These are phyloP conservation scores for Curvularia sp. DNA, from an alignment of 2,329 filamentous ascomycete genomes.

Conservation along the genomic window DNA sequence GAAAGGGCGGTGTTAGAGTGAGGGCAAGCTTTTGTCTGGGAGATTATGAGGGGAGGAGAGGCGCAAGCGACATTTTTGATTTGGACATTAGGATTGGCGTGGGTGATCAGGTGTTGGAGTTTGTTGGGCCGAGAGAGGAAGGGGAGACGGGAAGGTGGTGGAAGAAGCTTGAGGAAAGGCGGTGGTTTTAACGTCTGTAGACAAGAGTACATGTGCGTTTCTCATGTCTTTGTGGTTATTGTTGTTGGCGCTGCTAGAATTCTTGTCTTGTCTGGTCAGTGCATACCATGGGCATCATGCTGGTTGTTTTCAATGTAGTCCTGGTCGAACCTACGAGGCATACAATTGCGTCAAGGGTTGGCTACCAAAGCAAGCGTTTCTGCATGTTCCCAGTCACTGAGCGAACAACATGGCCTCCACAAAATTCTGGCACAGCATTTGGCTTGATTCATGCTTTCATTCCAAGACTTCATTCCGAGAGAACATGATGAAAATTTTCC, in stretches of 20 bases:
- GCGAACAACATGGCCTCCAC: background rate
- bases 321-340: background rate
- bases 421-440: slow-evolving; percentile 11
- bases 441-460: slow-evolving; percentile 41
- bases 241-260: background rate
- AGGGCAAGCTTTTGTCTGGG: slow-evolving; percentile 57
- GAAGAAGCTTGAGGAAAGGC: slow-evolving; percentile 53
- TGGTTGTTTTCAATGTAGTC: background rate
- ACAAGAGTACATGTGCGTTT: background rate
- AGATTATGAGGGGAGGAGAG: slow-evolving; percentile 28
- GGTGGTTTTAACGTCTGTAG: slow-evolving; percentile 52
- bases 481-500: slow-evolving; percentile 51
- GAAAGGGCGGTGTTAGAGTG: slow-evolving; percentile 54
- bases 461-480: slow-evolving; percentile 39
- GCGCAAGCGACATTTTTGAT: slow-evolving; percentile 55
- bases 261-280: background rate
- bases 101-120: slow-evolving; percentile 51
- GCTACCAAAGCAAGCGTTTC: background rate
- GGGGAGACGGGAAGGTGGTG: slow-evolving; percentile 51
- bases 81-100: slow-evolving; percentile 54
- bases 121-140: slow-evolving; percentile 56
- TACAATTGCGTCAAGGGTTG: background rate
- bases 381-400: slow-evolving; percentile 4
- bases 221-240: background rate
- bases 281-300: background rate